These are phyloP conservation scores for Penicillium griseofulvum DNA, from an alignment of 2,329 filamentous ascomycete genomes.

Conservation along the genomic window DNA sequence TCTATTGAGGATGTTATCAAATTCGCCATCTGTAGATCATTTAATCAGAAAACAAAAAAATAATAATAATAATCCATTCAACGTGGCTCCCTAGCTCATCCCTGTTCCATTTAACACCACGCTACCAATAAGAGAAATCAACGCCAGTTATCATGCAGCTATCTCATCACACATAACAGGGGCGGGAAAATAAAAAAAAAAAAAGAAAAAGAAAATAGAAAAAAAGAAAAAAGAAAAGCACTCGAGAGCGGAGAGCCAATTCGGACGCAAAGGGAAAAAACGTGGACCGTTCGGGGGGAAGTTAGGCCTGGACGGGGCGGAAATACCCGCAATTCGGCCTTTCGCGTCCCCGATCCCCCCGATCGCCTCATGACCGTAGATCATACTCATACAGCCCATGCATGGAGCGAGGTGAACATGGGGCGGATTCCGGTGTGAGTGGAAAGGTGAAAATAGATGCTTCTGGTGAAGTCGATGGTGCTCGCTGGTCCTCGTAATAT, in stretches of 20 bases:
- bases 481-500: constrained; percentile 41
- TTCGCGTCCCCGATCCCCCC: background rate
- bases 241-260: background rate
- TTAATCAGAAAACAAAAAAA: background rate
- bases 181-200: background rate
- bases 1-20: background rate
- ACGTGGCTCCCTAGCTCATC: constrained; percentile 5
- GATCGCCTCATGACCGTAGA: constrained; percentile 14
- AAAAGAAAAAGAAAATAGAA: constrained; percentile 3
- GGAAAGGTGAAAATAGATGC: constrained; percentile 40
- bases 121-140: constrained; percentile 5
- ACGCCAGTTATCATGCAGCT: constrained; percentile 11
- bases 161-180: constrained; percentile 10
- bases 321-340: constrained; percentile 5
- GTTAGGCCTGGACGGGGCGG: constrained; percentile 1
- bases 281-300: background rate
- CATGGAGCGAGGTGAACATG: constrained; percentile 41
- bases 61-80: background rate
- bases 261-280: background rate
- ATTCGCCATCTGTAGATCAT: constrained; percentile 1
- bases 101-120: constrained; percentile 6
- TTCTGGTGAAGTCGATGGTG: constrained; percentile 42
- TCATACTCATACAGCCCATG: constrained; percentile 26
- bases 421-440: constrained; percentile 42
- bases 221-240: constrained; percentile 1